Percentiles rank a stretch among this genome's conserved stretches.
These are phyloP conservation scores for Clarireedia hainanense DNA, from an alignment of 2,329 filamentous ascomycete species.

Conservation along the genomic window DNA sequence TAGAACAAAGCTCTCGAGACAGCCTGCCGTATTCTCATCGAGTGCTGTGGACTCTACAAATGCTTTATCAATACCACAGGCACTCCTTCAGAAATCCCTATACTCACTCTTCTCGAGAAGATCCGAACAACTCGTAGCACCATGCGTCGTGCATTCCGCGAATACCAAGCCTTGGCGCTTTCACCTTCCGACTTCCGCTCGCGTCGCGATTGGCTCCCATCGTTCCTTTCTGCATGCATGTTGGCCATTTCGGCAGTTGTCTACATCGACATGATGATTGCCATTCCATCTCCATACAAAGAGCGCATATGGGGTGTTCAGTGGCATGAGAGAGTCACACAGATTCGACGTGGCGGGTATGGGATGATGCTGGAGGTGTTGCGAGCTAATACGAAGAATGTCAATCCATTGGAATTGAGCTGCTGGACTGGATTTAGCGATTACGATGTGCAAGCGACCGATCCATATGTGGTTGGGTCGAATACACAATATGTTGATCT, in stretches of 20 bases:
- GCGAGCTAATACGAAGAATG: slow-evolving; percentile 9
- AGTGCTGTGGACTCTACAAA: slow-evolving; percentile 15
- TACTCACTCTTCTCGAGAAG: slow-evolving; percentile 11
- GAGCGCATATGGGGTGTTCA: slow-evolving; percentile 14
- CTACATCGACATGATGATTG: slow-evolving; percentile 12
- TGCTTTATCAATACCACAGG: slow-evolving; percentile 6
- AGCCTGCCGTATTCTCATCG: slow-evolving; percentile 9
- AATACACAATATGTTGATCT: not conserved
- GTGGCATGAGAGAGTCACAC: slow-evolving; percentile 10
- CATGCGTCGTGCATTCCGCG: slow-evolving; percentile 13
- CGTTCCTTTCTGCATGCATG: slow-evolving; percentile 13
- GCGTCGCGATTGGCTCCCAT: slow-evolving; percentile 14
- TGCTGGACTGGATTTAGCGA: slow-evolving; percentile 2
- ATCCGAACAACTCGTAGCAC: slow-evolving; percentile 12
- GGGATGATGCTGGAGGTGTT: slow-evolving; percentile 14
- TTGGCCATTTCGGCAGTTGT: slow-evolving; percentile 11
- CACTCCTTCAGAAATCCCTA: not conserved
- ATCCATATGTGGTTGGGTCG: not conserved
- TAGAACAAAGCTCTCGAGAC: slow-evolving; percentile 14
- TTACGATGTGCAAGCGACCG: not conserved
- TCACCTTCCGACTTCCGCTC: slow-evolving; percentile 10
- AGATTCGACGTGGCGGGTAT: slow-evolving; percentile 14
- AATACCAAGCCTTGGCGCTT: slow-evolving; percentile 11
- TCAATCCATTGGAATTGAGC: slow-evolving; percentile 12
- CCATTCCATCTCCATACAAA: slow-evolving; percentile 12